phyloP scores from a whole-genome alignment of 345 rosid species.

The Boechera retrofracta region DNA sequence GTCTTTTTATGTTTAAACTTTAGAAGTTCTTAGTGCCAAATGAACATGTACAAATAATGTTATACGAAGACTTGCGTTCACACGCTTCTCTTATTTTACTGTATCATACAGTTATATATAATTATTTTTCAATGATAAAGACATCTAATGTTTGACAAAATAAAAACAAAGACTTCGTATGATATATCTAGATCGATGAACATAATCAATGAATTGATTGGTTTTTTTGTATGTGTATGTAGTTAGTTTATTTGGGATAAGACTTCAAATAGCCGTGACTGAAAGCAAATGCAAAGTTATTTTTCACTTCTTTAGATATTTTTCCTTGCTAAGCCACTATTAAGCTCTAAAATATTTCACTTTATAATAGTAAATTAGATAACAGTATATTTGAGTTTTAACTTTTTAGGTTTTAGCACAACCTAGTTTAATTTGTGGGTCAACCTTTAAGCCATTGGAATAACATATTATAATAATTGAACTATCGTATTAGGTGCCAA shows the following conservation, averaged over 20 bases:
- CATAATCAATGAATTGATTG: no score
- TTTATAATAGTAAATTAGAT: no score
- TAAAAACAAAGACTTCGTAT: background rate
- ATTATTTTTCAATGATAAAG: slow-evolving; percentile 10
- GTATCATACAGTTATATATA: background rate
- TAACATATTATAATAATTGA: no score
- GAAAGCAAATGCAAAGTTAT: background rate
- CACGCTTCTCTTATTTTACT: slow-evolving; percentile 14
- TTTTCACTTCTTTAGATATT: no score
- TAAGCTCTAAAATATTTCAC: no score
- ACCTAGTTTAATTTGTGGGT: no score
- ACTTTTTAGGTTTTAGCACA: no score
- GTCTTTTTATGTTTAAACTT: background rate
- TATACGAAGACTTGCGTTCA: slow-evolving; percentile 10
- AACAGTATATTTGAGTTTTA: no score
- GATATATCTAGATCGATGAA: slow-evolving; percentile 5
- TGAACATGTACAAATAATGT: slow-evolving; percentile 5
- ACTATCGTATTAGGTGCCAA: no score
- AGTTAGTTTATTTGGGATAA: background rate
- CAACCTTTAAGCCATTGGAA: no score
- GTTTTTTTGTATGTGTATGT: no score
- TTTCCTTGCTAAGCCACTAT: no score
- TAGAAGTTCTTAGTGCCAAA: background rate
- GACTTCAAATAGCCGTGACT: background rate
- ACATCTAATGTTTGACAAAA: slow-evolving; percentile 18